Evolutionary conservation across 2,329 filamentous ascomycete species (phyloP), one percentile per base, ranked within the genome.

Genomic region (Fusarium verrucosum): DNA sequence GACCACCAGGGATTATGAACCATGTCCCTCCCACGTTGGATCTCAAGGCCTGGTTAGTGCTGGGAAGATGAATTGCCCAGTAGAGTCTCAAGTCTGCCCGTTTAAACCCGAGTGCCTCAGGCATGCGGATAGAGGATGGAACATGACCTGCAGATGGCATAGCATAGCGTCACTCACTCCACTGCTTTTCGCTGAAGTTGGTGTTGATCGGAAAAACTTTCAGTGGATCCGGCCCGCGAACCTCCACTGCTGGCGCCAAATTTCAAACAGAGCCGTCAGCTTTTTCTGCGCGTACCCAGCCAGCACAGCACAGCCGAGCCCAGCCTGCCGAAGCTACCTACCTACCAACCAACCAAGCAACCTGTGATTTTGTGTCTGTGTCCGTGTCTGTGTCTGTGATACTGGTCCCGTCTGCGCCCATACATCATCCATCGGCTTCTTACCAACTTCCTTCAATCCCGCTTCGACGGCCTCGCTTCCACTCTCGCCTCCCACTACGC

Each of bases 381-480:
- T 49, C 32, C 49, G 50, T 41, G 38, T 41, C 38, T 41, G 49
- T 52, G 40, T 52, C 32, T 44, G 45, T 68, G 62, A 69, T 70
- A 67, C 66, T 49, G 45, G 33, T 47, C 44, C 23, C 17, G 17
- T 17, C 45, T 65, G 69, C 72, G 72, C 68, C 70, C 68, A 71
- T 70, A 71, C 74, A 75, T 73, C 74, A 76, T 75, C 73, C 74
- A 76, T 75, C 73, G 70, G 67, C 50, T 71, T 64, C 66, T n/a
- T n/a, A n/a, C 61, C 64, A 55, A 64, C 64, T 64, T 16, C 54
- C 61, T 57, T 61, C 63, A 64, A 64, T 58, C 54, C 68, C 66
- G 65, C 70, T 65, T 56, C 69, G 62, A 70, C 67, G 65, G 65
- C 66, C 56, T 71, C 69, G 60, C 64, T 71, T 65, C 50, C 55